phyloP scores from a whole-genome alignment of 345 rosid genomes.

The Eucalyptus grandis region DNA sequence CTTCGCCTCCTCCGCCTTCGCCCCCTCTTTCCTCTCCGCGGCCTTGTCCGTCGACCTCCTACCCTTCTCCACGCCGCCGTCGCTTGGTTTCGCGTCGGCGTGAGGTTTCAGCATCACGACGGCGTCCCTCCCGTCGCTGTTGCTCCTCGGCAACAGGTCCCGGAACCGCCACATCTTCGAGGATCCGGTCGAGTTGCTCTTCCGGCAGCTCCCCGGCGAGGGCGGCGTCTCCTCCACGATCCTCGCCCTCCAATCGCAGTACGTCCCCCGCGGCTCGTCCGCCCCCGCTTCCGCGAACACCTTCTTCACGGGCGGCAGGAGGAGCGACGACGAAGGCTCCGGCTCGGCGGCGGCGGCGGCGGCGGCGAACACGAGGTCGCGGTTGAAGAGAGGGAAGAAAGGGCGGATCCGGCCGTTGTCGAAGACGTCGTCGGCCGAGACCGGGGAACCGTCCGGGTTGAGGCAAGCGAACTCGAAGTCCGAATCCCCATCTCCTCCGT shows the following conservation, averaged over 20 bases:
- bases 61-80: neutral
- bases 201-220: slow-evolving; percentile 33
- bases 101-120: slow-evolving; percentile 28
- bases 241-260: slow-evolving; percentile 25
- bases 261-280: slow-evolving; percentile 4
- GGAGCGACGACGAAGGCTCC: neutral
- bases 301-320: slow-evolving; percentile 17
- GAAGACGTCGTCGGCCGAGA: slow-evolving; percentile 36
- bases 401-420: slow-evolving; percentile 47
- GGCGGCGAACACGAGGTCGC: slow-evolving; percentile 3
- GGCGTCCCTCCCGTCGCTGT: slow-evolving; percentile 53
- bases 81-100: neutral
- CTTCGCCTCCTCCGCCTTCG: neutral
- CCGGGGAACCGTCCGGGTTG: slow-evolving; percentile 17
- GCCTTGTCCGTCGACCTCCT: neutral
- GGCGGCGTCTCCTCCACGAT: slow-evolving; percentile 27
- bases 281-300: slow-evolving; percentile 18
- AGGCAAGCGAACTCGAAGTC: slow-evolving; percentile 38
- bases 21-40: neutral
- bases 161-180: slow-evolving; percentile 42
- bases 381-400: slow-evolving; percentile 28
- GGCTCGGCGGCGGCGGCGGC: neutral
- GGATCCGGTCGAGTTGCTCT: slow-evolving; percentile 55
- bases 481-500: slow-evolving; percentile 10
- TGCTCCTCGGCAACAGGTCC: slow-evolving; percentile 25